Evolutionary conservation across 139 green algal species (phyloP).

Genomic region (Tetradesmus obliquus): DNA sequence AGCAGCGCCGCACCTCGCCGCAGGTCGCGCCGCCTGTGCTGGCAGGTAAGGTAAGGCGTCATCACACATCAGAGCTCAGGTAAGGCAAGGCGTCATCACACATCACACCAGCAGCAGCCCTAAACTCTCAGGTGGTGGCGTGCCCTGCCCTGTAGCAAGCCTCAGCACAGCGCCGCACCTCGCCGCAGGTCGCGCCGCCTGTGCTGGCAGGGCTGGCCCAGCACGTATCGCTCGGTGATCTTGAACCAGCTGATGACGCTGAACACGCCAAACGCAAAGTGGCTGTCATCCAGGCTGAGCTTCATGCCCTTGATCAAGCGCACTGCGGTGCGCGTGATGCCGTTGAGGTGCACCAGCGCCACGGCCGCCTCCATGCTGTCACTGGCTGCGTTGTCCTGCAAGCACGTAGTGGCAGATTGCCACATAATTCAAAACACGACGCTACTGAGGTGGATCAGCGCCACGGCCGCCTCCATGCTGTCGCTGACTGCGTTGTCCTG

Average conservation of each 20-base stretch:
- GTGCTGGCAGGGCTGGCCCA: background rate
- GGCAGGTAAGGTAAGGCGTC: background rate
- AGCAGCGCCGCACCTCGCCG: constrained; percentile 19
- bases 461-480: constrained; percentile 6
- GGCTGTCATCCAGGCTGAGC: background rate
- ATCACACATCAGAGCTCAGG: too few relatives aligned
- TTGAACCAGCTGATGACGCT: constrained; percentile 49
- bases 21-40: constrained; percentile 1
- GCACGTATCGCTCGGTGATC: constrained; percentile 14
- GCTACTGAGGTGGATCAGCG: background rate
- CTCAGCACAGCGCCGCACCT: background rate
- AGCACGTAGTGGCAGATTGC: background rate
- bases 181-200: constrained; percentile 21
- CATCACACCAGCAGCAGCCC: background rate
- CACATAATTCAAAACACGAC: background rate
- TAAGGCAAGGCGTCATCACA: background rate
- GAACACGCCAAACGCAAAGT: constrained; percentile 25
- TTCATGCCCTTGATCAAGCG: constrained; percentile 37
- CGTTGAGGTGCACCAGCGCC: background rate
- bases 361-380: constrained; percentile 15
- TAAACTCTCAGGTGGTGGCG: background rate
- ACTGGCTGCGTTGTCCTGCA: constrained; percentile 16
- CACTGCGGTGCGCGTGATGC: constrained; percentile 13
- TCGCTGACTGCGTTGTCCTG: background rate
- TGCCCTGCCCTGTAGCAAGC: too few relatives aligned